Evolutionary conservation across 208 protist genomes (phyloP), one percentile per base, ranked within the genome.

Genomic region (Acanthamoeba royreba): DNA sequence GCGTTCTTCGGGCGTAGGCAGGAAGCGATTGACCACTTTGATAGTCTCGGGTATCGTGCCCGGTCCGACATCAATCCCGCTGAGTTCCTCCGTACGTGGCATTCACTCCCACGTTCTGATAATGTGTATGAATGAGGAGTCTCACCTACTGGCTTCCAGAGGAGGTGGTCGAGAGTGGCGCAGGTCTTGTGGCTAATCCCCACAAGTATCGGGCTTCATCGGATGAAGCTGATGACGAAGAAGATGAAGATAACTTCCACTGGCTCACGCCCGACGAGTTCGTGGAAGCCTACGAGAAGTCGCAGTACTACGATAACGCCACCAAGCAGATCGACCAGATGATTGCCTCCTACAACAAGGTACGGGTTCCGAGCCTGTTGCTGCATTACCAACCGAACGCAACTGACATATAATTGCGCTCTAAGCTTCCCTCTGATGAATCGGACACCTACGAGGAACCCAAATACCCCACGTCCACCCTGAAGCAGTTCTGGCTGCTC

Each of bases 81-180:
- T 4, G 95, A 95, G 17, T 96, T 95, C n/a, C 52, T 96, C n/a
- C 86, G 86, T 92, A 74, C 53, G 25, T 13, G 11, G 25, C 49
- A 28, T 89, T 49, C 11, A 4, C 47, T 66, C 22, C 22, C 22
- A 17, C 13, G 11, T 28, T 25, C 22, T 40, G 22, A 13, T 25
- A 13, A n/a, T n/a, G n/a, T n/a, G n/a, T n/a, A n/a, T n/a, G n/a
- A n/a, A n/a, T n/a, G n/a, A n/a, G n/a, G n/a, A n/a, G n/a, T n/a
- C n/a, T 13, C 63, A 31, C 33, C 9, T 25, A 38, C 13, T 38
- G 28, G 13, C 35, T 22, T 38, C 28, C 45, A 85, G 77, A 87
- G 77, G 77, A 87, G 47, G 77, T 87, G 77, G n/a, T 25, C 0
- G 77, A 87, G 47, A 61, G 28, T n/a, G 42, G 77, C 2, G 45